A percentile compares a stretch with the other conserved stretches of the same genome.
These are phyloP conservation scores for Inonotus obliquus DNA, from an alignment of 1,284 basidiomycete genomes.

Conservation along the genomic window DNA sequence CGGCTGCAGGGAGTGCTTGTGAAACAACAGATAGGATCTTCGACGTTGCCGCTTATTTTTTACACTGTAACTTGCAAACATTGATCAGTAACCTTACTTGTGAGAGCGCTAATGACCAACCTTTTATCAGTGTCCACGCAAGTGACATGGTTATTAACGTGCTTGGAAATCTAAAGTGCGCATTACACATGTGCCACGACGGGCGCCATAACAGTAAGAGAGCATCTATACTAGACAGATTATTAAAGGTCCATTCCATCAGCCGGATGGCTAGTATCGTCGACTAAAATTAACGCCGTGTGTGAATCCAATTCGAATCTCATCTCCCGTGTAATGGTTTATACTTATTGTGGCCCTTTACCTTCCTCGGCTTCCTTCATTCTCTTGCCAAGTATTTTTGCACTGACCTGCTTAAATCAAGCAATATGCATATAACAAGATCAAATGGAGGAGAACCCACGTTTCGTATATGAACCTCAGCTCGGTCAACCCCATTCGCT, in stretches of 20 bases:
- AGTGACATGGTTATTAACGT: neutral
- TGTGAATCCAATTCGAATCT: neutral
- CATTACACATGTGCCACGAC: neutral
- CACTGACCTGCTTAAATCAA: constrained; percentile 53
- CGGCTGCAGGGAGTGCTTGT: neutral
- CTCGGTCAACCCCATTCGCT: constrained; percentile 78
- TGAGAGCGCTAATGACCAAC: neutral
- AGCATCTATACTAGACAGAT: neutral
- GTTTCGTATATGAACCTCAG: constrained; percentile 83
- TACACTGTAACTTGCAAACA: neutral
- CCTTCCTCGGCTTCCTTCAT: constrained; percentile 46
- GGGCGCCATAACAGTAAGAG: neutral
- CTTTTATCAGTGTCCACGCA: neutral
- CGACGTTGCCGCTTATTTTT: neutral
- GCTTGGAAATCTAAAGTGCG: neutral
- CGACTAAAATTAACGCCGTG: neutral
- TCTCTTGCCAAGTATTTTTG: constrained; percentile 72
- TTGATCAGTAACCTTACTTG: constrained; percentile 1
- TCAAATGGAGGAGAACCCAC: constrained; percentile 37
- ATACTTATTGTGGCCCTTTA: constrained; percentile 32
- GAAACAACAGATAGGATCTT: constrained; percentile 4
- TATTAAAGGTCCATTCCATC: neutral
- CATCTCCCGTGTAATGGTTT: neutral
- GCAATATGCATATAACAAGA: constrained; percentile 14
- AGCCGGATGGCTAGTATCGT: neutral